Conservation (phyloP, 2,329 filamentous ascomycete species). For the Pseudogymnoascus sp. region DNA sequence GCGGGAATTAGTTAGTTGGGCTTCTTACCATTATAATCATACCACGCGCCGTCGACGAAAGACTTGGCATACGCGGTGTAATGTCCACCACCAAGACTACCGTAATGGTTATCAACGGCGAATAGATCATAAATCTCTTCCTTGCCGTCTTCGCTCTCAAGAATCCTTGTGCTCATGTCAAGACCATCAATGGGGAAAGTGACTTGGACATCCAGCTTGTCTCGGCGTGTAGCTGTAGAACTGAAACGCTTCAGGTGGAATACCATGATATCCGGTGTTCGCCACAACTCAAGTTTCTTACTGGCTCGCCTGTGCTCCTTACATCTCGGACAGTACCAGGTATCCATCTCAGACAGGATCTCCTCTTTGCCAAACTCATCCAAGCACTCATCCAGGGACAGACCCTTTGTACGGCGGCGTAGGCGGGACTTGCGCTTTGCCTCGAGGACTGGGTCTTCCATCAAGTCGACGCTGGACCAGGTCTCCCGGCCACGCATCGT, state of each 20-base stretch:
- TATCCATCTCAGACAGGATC: constrained; percentile 87
- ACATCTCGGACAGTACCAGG: constrained; percentile 95
- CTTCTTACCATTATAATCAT: constrained; percentile 84
- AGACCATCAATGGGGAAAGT: constrained; percentile 87
- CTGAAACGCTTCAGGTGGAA: constrained; percentile 96
- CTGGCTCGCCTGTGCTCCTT: constrained; percentile 87
- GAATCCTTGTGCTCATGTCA: constrained; percentile 72
- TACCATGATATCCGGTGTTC: constrained; percentile 86
- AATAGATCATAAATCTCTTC: constrained; percentile 85
- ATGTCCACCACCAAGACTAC: constrained; percentile 86
- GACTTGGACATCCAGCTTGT: constrained; percentile 86
- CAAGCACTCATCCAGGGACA: constrained; percentile 82
- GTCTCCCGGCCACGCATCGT: constrained; percentile 53
- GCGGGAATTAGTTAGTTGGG: not conserved
- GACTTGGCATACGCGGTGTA: constrained; percentile 95
- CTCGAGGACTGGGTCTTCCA: constrained; percentile 57
- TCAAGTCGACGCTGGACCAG: constrained; percentile 38
- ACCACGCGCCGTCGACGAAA: constrained; percentile 83
- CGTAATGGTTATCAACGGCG: constrained; percentile 92
- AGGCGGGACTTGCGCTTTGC: constrained; percentile 55
- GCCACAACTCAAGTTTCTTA: constrained; percentile 98
- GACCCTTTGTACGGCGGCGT: constrained; percentile 63
- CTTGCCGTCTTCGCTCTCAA: constrained; percentile 73
- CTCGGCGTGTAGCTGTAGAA: constrained; percentile 69
- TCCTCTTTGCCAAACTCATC: constrained; percentile 93